Conservation (phyloP, 192 early-diverging fungal species). For the Glomus cerebriforme region DNA sequence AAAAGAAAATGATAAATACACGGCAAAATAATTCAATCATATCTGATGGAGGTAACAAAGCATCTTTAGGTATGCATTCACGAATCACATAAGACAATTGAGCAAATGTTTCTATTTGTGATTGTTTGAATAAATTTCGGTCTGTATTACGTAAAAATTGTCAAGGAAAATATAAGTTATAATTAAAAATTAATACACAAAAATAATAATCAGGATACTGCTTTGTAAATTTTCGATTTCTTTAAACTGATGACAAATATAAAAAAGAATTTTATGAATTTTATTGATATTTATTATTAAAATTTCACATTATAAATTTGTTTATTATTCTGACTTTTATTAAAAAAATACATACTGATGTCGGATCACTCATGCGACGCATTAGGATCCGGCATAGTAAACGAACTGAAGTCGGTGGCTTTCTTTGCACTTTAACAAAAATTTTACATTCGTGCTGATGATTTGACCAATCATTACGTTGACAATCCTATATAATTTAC, state of each 20-base stretch:
- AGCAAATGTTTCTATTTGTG: slow-evolving; percentile 43
- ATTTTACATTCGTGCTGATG: slow-evolving; percentile 46
- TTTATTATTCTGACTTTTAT: neutral
- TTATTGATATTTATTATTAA: neutral
- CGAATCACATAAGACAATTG: slow-evolving; percentile 44
- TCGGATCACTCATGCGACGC: neutral
- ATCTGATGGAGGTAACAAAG: slow-evolving; percentile 27
- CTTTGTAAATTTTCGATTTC: slow-evolving; percentile 28
- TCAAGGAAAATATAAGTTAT: neutral
- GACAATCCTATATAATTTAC: slow-evolving; percentile 22
- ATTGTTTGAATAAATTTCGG: slow-evolving; percentile 29
- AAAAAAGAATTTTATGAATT: neutral
- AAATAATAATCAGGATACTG: slow-evolving; percentile 16
- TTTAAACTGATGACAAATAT: slow-evolving; percentile 2
- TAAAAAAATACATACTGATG: slow-evolving; percentile 16
- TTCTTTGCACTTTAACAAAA: slow-evolving; percentile 29
- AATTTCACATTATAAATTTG: no score
- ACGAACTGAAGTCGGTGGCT: slow-evolving; percentile 40
- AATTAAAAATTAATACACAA: neutral
- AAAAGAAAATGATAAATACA: slow-evolving; percentile 29
- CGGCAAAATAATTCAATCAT: slow-evolving; percentile 45
- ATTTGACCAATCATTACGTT: slow-evolving; percentile 35
- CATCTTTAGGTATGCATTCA: slow-evolving; percentile 31
- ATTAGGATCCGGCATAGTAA: slow-evolving; percentile 37
- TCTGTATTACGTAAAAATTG: slow-evolving; percentile 18